Conservation (phyloP, 2,329 filamentous ascomycete species). For the Orbilia ellipsospora region DNA sequence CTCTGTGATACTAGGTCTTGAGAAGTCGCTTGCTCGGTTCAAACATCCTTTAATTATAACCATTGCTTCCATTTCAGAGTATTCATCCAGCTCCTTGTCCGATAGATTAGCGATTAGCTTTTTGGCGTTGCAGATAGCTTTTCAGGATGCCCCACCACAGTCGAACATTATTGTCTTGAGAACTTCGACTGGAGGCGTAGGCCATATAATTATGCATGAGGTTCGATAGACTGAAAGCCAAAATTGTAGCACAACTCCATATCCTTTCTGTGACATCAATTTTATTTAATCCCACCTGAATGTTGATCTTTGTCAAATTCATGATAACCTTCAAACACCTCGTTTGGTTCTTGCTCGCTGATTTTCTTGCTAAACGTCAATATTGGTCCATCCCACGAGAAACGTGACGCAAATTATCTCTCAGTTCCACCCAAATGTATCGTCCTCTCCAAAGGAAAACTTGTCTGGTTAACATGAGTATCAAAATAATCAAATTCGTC, state of each 20-base stretch:
- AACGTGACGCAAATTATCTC: not conserved
- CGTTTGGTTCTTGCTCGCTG: conserved; percentile 10
- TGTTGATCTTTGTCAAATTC: not conserved
- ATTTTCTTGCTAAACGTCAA: conserved; percentile 16
- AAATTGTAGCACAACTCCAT: not conserved
- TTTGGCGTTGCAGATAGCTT: not conserved
- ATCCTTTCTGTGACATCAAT: not conserved
- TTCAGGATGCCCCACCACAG: not conserved
- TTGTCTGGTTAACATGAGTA: not conserved
- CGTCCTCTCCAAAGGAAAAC: conserved; percentile 6
- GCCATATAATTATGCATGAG: conserved; percentile 21
- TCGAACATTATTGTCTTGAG: not conserved
- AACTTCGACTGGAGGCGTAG: conserved; percentile 1
- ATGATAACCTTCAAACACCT: not conserved
- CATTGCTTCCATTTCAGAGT: not conserved
- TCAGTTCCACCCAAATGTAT: conserved; percentile 1
- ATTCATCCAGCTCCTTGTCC: not conserved
- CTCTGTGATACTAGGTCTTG: conserved; percentile 10
- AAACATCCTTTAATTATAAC: conserved; percentile 15
- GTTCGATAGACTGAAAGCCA: conserved; percentile 8
- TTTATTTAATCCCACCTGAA: not conserved
- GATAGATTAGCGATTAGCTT: not conserved
- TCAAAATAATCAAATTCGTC: conserved; percentile 8
- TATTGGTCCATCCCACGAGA: conserved; percentile 7
- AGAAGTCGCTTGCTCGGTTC: not conserved